These are phyloP conservation scores for Plenodomus tracheiphilus DNA, from an alignment of 2,329 filamentous ascomycete genomes.

Conservation along the genomic window DNA sequence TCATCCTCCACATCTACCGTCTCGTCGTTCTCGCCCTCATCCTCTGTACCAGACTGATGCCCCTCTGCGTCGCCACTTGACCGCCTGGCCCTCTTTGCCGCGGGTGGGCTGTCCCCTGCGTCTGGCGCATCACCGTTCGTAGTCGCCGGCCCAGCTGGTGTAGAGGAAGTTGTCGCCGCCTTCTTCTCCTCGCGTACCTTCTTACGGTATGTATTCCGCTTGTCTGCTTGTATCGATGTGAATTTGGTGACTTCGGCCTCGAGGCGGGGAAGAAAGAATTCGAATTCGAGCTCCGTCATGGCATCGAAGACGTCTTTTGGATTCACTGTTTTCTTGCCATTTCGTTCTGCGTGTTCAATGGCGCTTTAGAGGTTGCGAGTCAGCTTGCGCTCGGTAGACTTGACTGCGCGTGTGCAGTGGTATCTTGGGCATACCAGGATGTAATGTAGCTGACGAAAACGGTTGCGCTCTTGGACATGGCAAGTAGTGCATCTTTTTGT, in stretches of 20 bases:
- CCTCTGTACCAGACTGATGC: constrained; percentile 43
- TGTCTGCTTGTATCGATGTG: constrained; percentile 72
- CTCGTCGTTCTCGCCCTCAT: constrained; percentile 44
- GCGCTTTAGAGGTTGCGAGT: constrained; percentile 58
- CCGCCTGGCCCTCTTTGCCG: constrained; percentile 54
- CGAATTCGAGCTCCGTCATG: constrained; percentile 75
- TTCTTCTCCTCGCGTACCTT: constrained; percentile 69
- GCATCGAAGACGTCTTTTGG: constrained; percentile 77
- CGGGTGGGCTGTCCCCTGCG: constrained; percentile 47
- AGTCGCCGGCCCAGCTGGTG: constrained; percentile 2
- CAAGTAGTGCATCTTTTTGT: constrained; percentile 78
- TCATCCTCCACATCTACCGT: constrained; percentile 54
- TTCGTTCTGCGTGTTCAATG: constrained; percentile 68
- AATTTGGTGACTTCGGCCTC: constrained; percentile 79
- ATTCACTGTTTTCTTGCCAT: constrained; percentile 77
- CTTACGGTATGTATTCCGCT: constrained; percentile 72
- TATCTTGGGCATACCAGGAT: constrained; percentile 62
- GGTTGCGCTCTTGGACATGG: constrained; percentile 78
- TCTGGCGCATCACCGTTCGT: constrained; percentile 1
- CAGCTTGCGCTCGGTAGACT: neutral
- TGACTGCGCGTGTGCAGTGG: neutral
- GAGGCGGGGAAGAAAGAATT: constrained; percentile 69
- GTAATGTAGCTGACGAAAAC: constrained; percentile 83
- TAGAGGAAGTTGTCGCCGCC: constrained; percentile 10
- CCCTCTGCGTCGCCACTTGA: constrained; percentile 45